phyloP scores from a whole-genome alignment of 2,329 filamentous ascomycete genomes.

The Neobulgaria alba region DNA sequence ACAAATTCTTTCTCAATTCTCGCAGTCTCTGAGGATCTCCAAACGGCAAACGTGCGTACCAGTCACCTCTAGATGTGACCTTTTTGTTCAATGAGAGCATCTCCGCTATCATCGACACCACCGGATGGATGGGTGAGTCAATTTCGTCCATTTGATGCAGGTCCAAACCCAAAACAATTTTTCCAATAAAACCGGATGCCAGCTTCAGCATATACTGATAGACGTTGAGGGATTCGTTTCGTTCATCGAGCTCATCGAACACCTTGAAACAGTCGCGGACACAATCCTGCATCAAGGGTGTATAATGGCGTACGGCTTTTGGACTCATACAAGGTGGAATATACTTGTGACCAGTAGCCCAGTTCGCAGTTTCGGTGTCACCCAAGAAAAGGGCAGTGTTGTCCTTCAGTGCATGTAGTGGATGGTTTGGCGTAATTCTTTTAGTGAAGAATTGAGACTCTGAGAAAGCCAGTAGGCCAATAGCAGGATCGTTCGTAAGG shows the following conservation, averaged over 20 bases:
- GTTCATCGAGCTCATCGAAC: constrained; percentile 23
- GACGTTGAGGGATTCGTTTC: constrained; percentile 35
- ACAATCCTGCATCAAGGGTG: constrained; percentile 16
- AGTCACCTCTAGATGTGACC: constrained; percentile 34
- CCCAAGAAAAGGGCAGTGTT: constrained; percentile 16
- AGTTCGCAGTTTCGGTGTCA: constrained; percentile 15
- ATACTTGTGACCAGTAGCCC: constrained; percentile 14
- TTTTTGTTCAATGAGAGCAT: too few species aligned
- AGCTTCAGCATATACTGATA: constrained; percentile 43
- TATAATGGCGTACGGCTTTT: constrained; percentile 26
- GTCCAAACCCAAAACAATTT: constrained; percentile 36
- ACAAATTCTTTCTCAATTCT: constrained; percentile 25
- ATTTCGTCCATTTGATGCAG: too few species aligned
- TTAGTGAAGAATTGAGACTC: too few species aligned
- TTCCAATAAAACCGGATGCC: constrained; percentile 35
- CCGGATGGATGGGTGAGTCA: too few species aligned
- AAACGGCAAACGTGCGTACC: constrained; percentile 38
- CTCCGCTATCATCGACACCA: too few species aligned
- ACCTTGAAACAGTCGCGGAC: constrained; percentile 16
- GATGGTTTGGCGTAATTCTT: too few species aligned
- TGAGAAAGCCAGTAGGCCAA: too few species aligned
- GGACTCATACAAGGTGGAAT: constrained; percentile 16
- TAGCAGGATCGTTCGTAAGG: constrained; percentile 32
- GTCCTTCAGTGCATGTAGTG: too few species aligned
- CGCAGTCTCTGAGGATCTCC: constrained; percentile 31